Percentiles rank a stretch among this genome's conserved stretches.
Evolutionary conservation across 2,329 filamentous ascomycete genomes (phyloP).

Genomic region (Graphium sp.): DNA sequence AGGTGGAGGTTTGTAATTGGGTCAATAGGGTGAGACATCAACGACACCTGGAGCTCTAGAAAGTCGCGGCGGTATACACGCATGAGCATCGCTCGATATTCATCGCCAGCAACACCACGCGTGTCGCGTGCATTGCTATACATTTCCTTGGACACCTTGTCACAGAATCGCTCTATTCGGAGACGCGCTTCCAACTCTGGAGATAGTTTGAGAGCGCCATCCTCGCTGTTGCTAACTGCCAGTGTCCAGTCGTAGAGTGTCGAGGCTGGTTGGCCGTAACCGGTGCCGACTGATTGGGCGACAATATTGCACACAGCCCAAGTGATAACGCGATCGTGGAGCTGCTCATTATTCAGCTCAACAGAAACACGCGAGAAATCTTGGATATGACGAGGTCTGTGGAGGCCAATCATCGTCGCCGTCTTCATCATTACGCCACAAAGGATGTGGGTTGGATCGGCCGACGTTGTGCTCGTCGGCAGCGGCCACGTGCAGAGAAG

Average conservation of each 20-base stretch:
- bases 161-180: constrained; percentile 57
- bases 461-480: constrained; percentile 64
- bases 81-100: constrained; percentile 50
- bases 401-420: constrained; percentile 67
- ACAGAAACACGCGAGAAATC: constrained; percentile 65
- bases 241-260: constrained; percentile 63
- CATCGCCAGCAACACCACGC: constrained; percentile 49
- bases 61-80: constrained; percentile 49
- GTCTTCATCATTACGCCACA: constrained; percentile 78
- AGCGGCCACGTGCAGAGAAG: constrained; percentile 69
- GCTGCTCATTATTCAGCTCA: constrained; percentile 62
- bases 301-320: constrained; percentile 82
- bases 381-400: constrained; percentile 66
- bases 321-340: constrained; percentile 61
- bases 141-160: constrained; percentile 65
- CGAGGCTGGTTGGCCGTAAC: constrained; percentile 67
- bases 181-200: constrained; percentile 50
- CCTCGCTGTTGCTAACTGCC: constrained; percentile 40
- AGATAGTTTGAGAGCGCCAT: constrained; percentile 39
- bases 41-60: constrained; percentile 42
- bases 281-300: constrained; percentile 65
- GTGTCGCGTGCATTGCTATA: constrained; percentile 64
- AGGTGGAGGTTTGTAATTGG: constrained; percentile 49
- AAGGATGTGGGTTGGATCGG: constrained; percentile 67
- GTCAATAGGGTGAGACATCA: constrained; percentile 40